A percentile compares a stretch with the other conserved stretches of the same genome.
These are phyloP conservation scores for Asterophora parasitica DNA, from an alignment of 768 basidiomycete genomes.

Conservation along the genomic window DNA sequence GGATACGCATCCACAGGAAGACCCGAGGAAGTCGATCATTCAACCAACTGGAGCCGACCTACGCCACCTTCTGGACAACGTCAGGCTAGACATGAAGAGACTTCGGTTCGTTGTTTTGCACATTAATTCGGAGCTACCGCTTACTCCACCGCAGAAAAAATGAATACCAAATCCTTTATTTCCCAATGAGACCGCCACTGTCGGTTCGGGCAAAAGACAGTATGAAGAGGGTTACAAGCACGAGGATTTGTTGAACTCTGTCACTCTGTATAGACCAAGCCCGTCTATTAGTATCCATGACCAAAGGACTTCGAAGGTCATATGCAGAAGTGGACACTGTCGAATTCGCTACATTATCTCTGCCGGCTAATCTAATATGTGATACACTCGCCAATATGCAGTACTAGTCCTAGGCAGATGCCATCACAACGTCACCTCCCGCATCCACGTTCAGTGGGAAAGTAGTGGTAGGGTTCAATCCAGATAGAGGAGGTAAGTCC, in stretches of 20 bases:
- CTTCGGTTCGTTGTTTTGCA: conserved; percentile 14
- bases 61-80: conserved; percentile 7
- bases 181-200: conserved; percentile 66
- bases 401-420: conserved; percentile 26
- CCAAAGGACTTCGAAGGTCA: neutral
- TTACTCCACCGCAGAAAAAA: conserved; percentile 34
- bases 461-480: conserved; percentile 17
- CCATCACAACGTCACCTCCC: conserved; percentile 44
- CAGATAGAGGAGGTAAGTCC: conserved; percentile 51
- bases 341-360: neutral
- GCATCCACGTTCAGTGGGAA: conserved; percentile 18
- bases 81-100: conserved; percentile 16
- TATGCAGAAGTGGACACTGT: neutral
- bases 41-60: neutral
- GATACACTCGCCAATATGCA: neutral
- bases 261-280: neutral
- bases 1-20: neutral
- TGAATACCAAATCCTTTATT: conserved; percentile 80
- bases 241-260: conserved; percentile 27
- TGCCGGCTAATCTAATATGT: neutral
- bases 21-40: neutral
- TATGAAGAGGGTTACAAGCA: conserved; percentile 53
- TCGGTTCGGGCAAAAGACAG: conserved; percentile 43
- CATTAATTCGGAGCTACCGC: neutral
- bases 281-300: neutral